Base-by-base conservation (phyloP, 1,139 yeast genomes). In the Lipomyces yarrowii region DNA sequence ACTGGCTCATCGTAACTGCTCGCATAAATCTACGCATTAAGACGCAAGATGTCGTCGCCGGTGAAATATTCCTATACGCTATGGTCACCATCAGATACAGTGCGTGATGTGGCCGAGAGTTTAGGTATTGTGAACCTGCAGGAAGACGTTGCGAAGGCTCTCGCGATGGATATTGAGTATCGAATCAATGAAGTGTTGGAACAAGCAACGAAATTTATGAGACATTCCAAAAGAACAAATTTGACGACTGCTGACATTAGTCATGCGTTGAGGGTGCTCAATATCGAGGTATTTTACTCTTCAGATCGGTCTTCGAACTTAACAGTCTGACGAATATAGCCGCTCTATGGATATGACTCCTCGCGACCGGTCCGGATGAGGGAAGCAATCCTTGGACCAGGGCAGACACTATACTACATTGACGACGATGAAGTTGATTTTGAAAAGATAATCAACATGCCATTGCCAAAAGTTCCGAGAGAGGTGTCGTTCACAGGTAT, bases 131-230 rank as follows among this genome's bases (percentile, higher is more conserved):
- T 61, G 35, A 88, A 84, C 68, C 80, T 94, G 58, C 91, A 92
- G 30, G 98, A 94, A 68, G 99, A 96, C 69, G 96, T 96, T 1
- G 90, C 97, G 62, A 91, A 91, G 74, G 91, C 96, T 70, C 81
- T 96, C 68, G 99, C 99, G 5, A 94, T 96, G 99, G 99, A 96
- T 77, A 96, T 94, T 39, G 99, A 96, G 79, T 96, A 96, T 76
- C 85, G 99, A 71, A 91, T 96, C 70, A 96, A 94, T 76, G 99
- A 96, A 78, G 90, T 96, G 58, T 82, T 94, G 67, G 98, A 94
- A 77, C 96, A 96, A 69, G 98, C 99, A 30, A 87, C 90, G 67
- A 96, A 94, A 77, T 93, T 94, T 78, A 96, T 94, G 96, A 85
- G 98, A 73, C 98, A 96, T 77, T 87, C 96, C 51, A 93, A 93